Conservation (phyloP, 176 grass and related monocot species). For the Hsuehochloa calcarea region DNA sequence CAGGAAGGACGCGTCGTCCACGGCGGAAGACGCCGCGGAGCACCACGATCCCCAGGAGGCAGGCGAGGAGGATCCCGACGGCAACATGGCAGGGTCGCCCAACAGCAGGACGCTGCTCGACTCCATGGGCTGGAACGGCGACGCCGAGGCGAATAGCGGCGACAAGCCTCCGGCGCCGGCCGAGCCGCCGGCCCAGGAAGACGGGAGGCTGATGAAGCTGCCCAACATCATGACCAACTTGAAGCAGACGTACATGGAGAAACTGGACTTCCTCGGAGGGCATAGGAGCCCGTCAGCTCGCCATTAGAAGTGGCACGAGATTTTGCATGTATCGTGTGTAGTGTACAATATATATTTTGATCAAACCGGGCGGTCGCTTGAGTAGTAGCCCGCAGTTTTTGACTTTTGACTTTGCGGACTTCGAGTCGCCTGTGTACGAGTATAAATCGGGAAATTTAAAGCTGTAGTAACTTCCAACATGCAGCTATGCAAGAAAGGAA, state of each 20-base stretch:
- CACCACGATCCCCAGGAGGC: not conserved
- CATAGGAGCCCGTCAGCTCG: constrained; percentile 57
- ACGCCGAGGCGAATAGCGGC: constrained; percentile 25
- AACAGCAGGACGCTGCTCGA: constrained; percentile 67
- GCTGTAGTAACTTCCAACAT: not conserved
- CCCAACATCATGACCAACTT: constrained; percentile 57
- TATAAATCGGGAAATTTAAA: constrained; percentile 23
- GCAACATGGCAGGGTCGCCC: constrained; percentile 23
- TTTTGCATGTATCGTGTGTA: constrained; percentile 30
- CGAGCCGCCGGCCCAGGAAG: constrained; percentile 39
- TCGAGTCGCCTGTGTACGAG: not conserved
- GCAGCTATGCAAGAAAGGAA: not conserved
- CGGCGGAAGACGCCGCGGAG: not conserved
- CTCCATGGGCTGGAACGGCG: constrained; percentile 77
- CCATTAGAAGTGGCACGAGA: constrained; percentile 46
- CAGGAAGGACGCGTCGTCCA: constrained; percentile 33
- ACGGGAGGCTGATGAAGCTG: constrained; percentile 69
- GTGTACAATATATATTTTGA: constrained; percentile 39
- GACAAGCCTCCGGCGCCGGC: constrained; percentile 22
- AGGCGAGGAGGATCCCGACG: constrained; percentile 17
- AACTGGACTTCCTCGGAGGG: constrained; percentile 62
- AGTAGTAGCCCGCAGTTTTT: constrained; percentile 8
- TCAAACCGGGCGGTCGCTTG: constrained; percentile 21
- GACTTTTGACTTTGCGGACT: not conserved
- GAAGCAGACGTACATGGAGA: constrained; percentile 63